Base-by-base conservation (phyloP, 352 stramenopile genomes). In the Blastocystis sp. region DNA sequence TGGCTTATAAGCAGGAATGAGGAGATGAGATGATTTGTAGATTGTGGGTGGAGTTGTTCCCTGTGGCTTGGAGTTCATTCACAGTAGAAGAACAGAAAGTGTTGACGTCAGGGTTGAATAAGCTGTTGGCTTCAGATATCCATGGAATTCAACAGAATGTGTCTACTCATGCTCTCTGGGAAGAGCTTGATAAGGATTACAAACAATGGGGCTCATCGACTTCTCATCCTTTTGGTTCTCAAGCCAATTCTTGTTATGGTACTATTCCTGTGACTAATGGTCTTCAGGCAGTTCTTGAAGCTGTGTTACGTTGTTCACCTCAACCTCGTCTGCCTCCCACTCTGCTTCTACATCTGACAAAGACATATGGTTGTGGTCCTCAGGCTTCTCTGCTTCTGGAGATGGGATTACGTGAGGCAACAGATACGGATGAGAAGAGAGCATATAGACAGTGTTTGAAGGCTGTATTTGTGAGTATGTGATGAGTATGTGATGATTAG, bases 321-420 rank as follows among this genome's bases (percentile, higher is more conserved):
- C 43, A 59, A 32, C 69, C 69, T n/a, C 69, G 69, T 0, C 43
- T 80, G 39, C 39, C 69, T 12, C 51, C 43, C 69, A 37, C 56
- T 21, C 42, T 80, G 69, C 46, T 80, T 2, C 21, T 80, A 12
- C 43, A 80, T 21, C 46, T 80, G 29, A 35, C 69, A 32, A 52
- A 56, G 42, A 29, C 16, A 16, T 80, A 46, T 37, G 69, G 69
- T 24, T 80, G 69, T 37, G 69, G 42, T 1, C 69, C 69, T 16
- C 69, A 80, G 46, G 69, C 69, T 29, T 61, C 69, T 24, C 12
- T 80, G 51, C 46, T 65, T 24, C 51, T 80, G 69, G 69, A 80
- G 69, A 11, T 29, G n/a, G 24, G 39, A 29, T 27, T 52, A 21
- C 24, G 12, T 27, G 69, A 80, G 0, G 27, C 21, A 19, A 37